A percentile compares a stretch with the other conserved stretches of the same genome.
Evolutionary conservation across 371 early-diverging fungal species (phyloP).

Genomic region (Entomophthora muscae): DNA sequence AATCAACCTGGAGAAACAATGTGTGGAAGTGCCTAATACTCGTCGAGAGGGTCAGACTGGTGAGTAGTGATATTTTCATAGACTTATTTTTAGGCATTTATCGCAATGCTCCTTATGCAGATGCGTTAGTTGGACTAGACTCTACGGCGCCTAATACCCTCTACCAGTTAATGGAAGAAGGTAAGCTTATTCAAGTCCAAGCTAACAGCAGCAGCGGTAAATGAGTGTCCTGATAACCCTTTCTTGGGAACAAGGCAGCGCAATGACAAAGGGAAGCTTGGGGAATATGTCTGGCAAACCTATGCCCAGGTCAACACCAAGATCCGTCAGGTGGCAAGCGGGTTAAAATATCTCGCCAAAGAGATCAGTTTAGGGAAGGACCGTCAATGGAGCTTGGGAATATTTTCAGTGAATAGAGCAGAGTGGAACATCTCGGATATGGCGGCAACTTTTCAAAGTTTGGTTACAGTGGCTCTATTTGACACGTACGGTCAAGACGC

Average conservation of each 20-base stretch:
- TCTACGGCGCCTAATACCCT: background rate
- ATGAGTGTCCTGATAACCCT: background rate
- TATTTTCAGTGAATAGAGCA: slow-evolving; percentile 66
- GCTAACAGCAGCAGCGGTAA: background rate
- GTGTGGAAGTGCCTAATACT: slow-evolving; percentile 3
- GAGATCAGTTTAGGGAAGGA: background rate
- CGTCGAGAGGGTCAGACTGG: slow-evolving; percentile 1
- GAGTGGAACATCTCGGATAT: slow-evolving; percentile 84
- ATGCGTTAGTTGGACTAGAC: background rate
- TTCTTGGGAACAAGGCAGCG: background rate
- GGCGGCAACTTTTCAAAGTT: slow-evolving; percentile 18
- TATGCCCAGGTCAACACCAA: background rate
- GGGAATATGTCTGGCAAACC: background rate
- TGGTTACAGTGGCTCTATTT: slow-evolving; percentile 64
- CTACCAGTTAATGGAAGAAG: background rate
- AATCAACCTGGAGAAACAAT: background rate
- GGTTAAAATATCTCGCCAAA: background rate
- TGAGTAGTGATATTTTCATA: background rate
- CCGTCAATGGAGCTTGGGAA: slow-evolving; percentile 21
- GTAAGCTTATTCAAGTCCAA: background rate
- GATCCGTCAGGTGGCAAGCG: background rate
- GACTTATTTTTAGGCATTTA: background rate
- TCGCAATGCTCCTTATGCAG: background rate
- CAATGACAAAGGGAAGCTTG: background rate
- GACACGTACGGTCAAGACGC: slow-evolving; percentile 65